phyloP scores from a whole-genome alignment of 495 filamentous ascomycete genomes.

The Durotheca rogersii region DNA sequence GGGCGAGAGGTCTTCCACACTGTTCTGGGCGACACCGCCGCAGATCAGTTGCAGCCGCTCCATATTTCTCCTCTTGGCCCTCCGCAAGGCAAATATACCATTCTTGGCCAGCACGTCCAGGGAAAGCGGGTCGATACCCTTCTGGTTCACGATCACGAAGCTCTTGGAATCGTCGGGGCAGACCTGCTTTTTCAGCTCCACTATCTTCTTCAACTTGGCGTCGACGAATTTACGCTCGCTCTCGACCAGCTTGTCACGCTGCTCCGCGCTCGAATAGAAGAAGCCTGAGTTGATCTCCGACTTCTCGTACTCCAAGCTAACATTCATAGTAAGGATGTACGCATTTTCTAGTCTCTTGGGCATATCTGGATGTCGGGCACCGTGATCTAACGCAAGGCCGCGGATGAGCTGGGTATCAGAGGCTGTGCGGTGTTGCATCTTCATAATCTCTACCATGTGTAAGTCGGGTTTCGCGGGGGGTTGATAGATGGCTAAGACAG shows the following conservation, averaged over 20 bases:
- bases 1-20: slow-evolving; percentile 86
- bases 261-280: slow-evolving; percentile 96
- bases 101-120: slow-evolving; percentile 97
- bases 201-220: slow-evolving; percentile 94
- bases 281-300: slow-evolving; percentile 98
- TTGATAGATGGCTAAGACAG: slow-evolving; percentile 90
- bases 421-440: slow-evolving; percentile 97
- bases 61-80: slow-evolving; percentile 98
- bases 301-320: slow-evolving; percentile 98
- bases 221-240: slow-evolving; percentile 95
- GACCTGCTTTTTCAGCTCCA: slow-evolving; percentile 96
- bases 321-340: slow-evolving; percentile 90
- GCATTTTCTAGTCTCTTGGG: slow-evolving; percentile 94
- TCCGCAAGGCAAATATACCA: slow-evolving; percentile 87
- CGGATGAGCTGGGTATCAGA: slow-evolving; percentile 95
- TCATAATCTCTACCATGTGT: slow-evolving; percentile 99
- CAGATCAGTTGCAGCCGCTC: slow-evolving; percentile 93
- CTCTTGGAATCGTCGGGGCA: slow-evolving; percentile 92
- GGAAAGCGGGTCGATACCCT: slow-evolving; percentile 95
- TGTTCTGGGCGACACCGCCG: slow-evolving; percentile 89
- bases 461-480: slow-evolving; percentile 89
- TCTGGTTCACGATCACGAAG: slow-evolving; percentile 98
- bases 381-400: slow-evolving; percentile 91
- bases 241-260: slow-evolving; percentile 96
- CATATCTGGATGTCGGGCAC: slow-evolving; percentile 97